Base-by-base conservation (phyloP, 352 stramenopile species). In the Pythium phragmitis region DNA sequence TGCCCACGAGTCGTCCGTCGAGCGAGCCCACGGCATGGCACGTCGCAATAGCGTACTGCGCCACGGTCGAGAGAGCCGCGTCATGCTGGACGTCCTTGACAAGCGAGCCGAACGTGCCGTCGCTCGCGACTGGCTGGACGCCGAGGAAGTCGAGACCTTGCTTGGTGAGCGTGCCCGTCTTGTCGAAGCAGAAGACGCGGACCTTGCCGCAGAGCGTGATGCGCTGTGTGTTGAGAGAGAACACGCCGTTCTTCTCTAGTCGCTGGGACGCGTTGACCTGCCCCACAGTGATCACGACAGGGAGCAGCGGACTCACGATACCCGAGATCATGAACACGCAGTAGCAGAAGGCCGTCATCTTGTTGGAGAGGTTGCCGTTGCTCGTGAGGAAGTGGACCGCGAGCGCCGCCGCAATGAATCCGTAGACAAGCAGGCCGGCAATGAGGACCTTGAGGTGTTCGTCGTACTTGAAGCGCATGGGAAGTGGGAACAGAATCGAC, bases 11-110 rank as follows among this genome's bases (percentile, higher is more conserved):
- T 19, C 79, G 64, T 34, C 77, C 80, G 39, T 88, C 80, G 17
- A 92, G 65, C 42, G 73, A 82, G 5, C 76, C 81, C 0, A 98
- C 72, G 21, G 84, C 82, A 59, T 98, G 92, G 65, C 88, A 97
- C 41, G 87, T 82, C 23, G 89, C 86, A 47, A 97, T 62, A 23
- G 75, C 76, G 54, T 77, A 90, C 70, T 84, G 12, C 46, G 46
- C 36, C 68, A 60, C 65, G 7, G 54, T 34, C 36, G 54, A 42
- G 16, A 60, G 54, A 16, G 21, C 12, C 39, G 39, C 43, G 51
- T 57, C 51, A 4, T 16, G 46, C 34, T 57, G 51, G 8, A 47
- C 34, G 34, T 57, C 7, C 19, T 46, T 43, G 17, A 57, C 36
- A 2, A 92, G 43, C 79, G 52, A 4, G 14, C 4, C 52, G 12